Base-by-base conservation (phyloP, 108 stramenopile species). In the Nannochloropsis salina region DNA sequence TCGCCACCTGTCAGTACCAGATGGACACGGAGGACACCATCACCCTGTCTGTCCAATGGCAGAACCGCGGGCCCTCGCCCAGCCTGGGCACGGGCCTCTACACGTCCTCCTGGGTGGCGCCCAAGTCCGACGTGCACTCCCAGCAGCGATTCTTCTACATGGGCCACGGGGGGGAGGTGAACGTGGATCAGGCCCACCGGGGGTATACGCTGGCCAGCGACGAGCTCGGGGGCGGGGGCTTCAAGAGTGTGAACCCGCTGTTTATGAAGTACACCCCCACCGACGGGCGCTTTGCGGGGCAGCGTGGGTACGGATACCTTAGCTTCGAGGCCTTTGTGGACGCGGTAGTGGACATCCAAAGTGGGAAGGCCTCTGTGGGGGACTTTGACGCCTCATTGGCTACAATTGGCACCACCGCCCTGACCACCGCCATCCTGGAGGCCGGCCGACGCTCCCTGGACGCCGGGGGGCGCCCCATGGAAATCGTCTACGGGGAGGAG, bases 111-210 rank as follows among this genome's bases (percentile, higher is more conserved):
- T 99, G 98, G 98, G 95, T 94, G 20, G 98, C 99, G 9, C 98
- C 99, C 42, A 95, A 95, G 91, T 86, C 90, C 82, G 99, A 99
- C 88, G 99, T 99, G 4, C 99, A 99, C 90, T 94, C 94, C 45
- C 99, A 99, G 91, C 99, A 99, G 89, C 95, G 99, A n/a, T 99
- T 98, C 91, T 98, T 97, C 90, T 98, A 97, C 91, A 98, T 98
- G 99, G 96, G 97, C 31, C 92, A 94, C 20, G 92, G 92, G 80
- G 99, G 99, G 41, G 99, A 99, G 88, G 94, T 99, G 84, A 97
- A 91, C 88, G 95, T 98, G 4, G 99, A 99, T 88, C 98, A 98
- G 90, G 99, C 99, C 21, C 99, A 99, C 92, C 92, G 99, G 22
- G 99, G 99, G n/a, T 98, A 95, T 90, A 96, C 94, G 45, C 93